A percentile compares a stretch with the other conserved stretches of the same genome.
phyloP scores from a whole-genome alignment of 2,329 filamentous ascomycete species.

The Apiospora sp. region DNA sequence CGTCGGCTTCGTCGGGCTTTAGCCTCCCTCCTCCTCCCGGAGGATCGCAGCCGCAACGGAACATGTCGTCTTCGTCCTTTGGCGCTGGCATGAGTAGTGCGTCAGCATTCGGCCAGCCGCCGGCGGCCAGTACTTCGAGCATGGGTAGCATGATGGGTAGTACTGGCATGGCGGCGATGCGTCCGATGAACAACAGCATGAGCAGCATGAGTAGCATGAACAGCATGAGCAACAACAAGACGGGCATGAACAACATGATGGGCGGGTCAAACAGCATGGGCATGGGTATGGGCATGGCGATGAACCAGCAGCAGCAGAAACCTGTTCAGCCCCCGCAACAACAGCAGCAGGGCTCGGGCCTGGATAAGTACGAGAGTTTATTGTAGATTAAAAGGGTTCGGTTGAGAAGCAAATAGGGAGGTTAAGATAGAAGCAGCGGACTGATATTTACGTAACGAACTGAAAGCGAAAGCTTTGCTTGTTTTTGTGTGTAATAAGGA shows the following conservation, averaged over 20 bases:
- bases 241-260: conserved; percentile 29
- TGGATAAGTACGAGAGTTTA: conserved; percentile 75
- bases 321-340: conserved; percentile 38
- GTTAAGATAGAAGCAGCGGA: conserved; percentile 3
- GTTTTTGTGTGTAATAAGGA: not conserved
- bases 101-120: conserved; percentile 29
- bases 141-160: conserved; percentile 37
- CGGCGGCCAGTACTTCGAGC: conserved; percentile 33
- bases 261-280: conserved; percentile 30
- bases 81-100: conserved; percentile 35
- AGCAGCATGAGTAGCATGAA: conserved; percentile 34
- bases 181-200: conserved; percentile 28
- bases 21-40: conserved; percentile 56
- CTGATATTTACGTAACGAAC: not conserved
- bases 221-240: conserved; percentile 33
- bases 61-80: conserved; percentile 38
- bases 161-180: conserved; percentile 22
- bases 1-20: conserved; percentile 48
- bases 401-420: not conserved
- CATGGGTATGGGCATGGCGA: conserved; percentile 36
- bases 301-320: conserved; percentile 36
- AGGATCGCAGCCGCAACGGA: conserved; percentile 36
- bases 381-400: conserved; percentile 50
- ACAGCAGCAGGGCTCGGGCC: conserved; percentile 52
- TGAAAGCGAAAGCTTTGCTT: not conserved